Conservation (phyloP, 495 filamentous ascomycete species). For the Aspergillus bertholletiae region DNA sequence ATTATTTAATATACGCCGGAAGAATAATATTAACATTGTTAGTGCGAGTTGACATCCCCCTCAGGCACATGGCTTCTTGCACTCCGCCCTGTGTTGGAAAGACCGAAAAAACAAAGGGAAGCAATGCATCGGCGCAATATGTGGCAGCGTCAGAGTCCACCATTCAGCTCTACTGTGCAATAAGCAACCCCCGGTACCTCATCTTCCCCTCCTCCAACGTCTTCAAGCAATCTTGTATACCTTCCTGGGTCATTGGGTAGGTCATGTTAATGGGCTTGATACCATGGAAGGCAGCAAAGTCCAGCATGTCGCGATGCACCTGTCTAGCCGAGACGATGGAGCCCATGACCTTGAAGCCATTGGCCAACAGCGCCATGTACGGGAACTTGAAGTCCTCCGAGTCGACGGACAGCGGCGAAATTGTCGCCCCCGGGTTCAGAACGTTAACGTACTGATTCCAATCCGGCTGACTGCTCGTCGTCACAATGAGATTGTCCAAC, state of each 20-base stretch:
- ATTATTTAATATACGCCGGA: too few relatives aligned
- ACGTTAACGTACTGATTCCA: constrained; percentile 35
- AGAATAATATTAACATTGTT: too few relatives aligned
- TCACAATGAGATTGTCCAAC: constrained; percentile 46
- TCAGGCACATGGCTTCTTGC: too few relatives aligned
- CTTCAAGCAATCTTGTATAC: constrained; percentile 49
- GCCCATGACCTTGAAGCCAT: constrained; percentile 52
- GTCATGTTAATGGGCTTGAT: constrained; percentile 55
- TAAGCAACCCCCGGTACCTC: constrained; percentile 54
- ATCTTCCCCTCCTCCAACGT: constrained; percentile 53
- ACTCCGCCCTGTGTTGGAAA: too few relatives aligned
- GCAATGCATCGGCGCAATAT: too few relatives aligned
- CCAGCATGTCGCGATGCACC: constrained; percentile 52
- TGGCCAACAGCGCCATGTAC: constrained; percentile 42
- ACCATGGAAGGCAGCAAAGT: constrained; percentile 51
- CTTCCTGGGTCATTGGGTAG: constrained; percentile 53
- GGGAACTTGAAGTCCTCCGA: constrained; percentile 50
- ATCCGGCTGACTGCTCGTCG: constrained; percentile 41
- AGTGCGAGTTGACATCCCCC: too few relatives aligned
- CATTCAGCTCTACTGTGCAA: constrained; percentile 12
- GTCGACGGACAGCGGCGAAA: constrained; percentile 51
- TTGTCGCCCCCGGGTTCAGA: constrained; percentile 43
- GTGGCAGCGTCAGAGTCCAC: too few relatives aligned
- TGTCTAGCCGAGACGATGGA: constrained; percentile 46
- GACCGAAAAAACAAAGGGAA: too few relatives aligned